phyloP scores from a whole-genome alignment of 306 rosid genomes.

The Lotus japonicus region DNA sequence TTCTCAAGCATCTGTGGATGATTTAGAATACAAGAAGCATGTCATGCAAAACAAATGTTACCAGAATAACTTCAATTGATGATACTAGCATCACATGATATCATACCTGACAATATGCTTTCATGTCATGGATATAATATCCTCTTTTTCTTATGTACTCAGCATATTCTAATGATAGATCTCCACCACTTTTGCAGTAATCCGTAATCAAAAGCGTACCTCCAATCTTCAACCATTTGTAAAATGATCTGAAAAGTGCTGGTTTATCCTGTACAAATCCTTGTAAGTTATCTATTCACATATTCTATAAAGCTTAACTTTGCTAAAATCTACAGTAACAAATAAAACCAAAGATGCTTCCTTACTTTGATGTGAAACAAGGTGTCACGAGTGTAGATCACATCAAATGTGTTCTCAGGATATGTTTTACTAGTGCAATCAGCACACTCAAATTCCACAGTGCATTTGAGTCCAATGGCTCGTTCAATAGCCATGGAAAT shows the following conservation, averaged over 20 bases:
- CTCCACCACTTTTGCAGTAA: conserved; percentile 62
- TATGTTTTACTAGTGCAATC: conserved; percentile 77
- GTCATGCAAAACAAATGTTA: not conserved
- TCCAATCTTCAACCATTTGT: conserved; percentile 91
- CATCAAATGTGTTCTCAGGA: conserved; percentile 68
- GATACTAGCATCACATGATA: not conserved
- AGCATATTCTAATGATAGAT: conserved; percentile 49
- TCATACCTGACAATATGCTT: conserved; percentile 59
- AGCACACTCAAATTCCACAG: conserved; percentile 78
- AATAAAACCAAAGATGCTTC: not conserved
- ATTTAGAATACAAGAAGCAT: not conserved
- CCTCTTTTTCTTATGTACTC: conserved; percentile 75
- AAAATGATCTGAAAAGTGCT: conserved; percentile 59
- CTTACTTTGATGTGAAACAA: conserved; percentile 88
- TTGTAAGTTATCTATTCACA: no score
- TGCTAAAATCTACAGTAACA: not conserved
- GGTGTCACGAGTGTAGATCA: conserved; percentile 80
- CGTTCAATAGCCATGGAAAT: conserved; percentile 85
- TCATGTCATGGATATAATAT: conserved; percentile 66
- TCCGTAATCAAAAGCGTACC: conserved; percentile 86
- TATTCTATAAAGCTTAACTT: not conserved
- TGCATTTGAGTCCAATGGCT: conserved; percentile 68
- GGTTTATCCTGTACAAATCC: conserved; percentile 59
- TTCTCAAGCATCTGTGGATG: conserved; percentile 66
- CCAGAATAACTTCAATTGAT: not conserved